Base-by-base conservation (phyloP, 163 green algal species). In the Chloromonas sp. region DNA sequence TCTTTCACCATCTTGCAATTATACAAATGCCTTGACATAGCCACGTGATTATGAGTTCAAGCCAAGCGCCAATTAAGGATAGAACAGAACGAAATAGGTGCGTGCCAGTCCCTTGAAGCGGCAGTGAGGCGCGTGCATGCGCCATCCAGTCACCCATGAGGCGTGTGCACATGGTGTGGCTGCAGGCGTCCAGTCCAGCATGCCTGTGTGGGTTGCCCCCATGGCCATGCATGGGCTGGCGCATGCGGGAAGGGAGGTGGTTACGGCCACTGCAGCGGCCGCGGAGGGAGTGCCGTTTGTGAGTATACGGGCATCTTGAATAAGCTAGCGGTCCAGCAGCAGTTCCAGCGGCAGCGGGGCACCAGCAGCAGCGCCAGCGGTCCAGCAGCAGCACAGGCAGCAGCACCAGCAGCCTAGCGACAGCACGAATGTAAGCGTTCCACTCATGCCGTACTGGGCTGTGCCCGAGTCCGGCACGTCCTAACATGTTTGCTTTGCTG, bases 211-310 rank as follows among this genome's bases (percentile, higher is more conserved):
- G 71, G 71, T 79, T 11, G 71, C 71, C 5, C 71, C 71, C 2
- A 79, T 79, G 71, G 71, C 71, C 71, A 79, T 79, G 71, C 71
- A 79, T 14, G 84, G 91, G 11, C 92, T 99, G 90, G 94, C 93
- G 14, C 88, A 98, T 85, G 81, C 89, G 0, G 92, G 93, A 3
- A 94, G 95, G 0, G 96, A 98, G 87, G 57, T 93, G 3, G 96
- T 93, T 8, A 94, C 94, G 1, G 93, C 92, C 1, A 74, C 89
- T 0, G 96, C 90, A 1, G 92, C 92, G 2, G 87, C 87, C 0
- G 88, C 85, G n/a, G 83, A 74, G 1, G 91, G 90, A 59, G 91
- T 94, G 0, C 87, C 93, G 59, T 98, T 97, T 88, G 90, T 96
- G 70, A 71, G 88, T 71, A 5, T 60, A 74, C 2, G 1, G 14